phyloP scores from a whole-genome alignment of 768 basidiomycete genomes.

The Ramaria sp. region DNA sequence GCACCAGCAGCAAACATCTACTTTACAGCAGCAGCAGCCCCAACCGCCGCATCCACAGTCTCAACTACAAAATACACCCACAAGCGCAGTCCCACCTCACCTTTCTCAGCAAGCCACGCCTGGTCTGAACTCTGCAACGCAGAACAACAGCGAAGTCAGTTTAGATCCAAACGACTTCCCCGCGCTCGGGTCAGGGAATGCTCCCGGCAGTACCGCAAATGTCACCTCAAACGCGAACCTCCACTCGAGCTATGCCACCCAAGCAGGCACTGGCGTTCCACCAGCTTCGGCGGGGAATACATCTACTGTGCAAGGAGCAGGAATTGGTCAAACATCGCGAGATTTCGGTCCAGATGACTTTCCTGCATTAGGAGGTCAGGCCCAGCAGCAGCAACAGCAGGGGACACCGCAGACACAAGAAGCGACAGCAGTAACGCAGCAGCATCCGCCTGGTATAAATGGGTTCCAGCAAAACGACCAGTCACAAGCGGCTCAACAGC shows the following conservation, averaged over 20 bases:
- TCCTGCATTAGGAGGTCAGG: constrained; percentile 70
- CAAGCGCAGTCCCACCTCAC: constrained; percentile 44
- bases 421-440: constrained; percentile 4
- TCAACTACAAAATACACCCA: constrained; percentile 37
- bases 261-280: constrained; percentile 55
- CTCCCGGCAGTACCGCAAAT: constrained; percentile 25
- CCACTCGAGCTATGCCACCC: constrained; percentile 70
- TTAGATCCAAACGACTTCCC: constrained; percentile 84
- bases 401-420: constrained; percentile 22
- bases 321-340: constrained; percentile 30
- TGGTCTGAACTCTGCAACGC: constrained; percentile 38
- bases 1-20: constrained; percentile 14
- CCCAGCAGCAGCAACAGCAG: constrained; percentile 21
- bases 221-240: constrained; percentile 22
- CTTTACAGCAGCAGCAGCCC: constrained; percentile 17
- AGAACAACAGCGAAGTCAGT: constrained; percentile 50
- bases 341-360: constrained; percentile 87
- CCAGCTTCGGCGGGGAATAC: constrained; percentile 26
- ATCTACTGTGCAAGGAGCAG: constrained; percentile 21
- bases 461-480: constrained; percentile 30
- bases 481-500: constrained; percentile 34
- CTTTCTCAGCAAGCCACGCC: constrained; percentile 37
- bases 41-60: constrained; percentile 20
- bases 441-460: constrained; percentile 70
- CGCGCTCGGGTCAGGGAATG: constrained; percentile 61